phyloP scores from a whole-genome alignment of 345 rosid genomes.

The Salix suchowensis region DNA sequence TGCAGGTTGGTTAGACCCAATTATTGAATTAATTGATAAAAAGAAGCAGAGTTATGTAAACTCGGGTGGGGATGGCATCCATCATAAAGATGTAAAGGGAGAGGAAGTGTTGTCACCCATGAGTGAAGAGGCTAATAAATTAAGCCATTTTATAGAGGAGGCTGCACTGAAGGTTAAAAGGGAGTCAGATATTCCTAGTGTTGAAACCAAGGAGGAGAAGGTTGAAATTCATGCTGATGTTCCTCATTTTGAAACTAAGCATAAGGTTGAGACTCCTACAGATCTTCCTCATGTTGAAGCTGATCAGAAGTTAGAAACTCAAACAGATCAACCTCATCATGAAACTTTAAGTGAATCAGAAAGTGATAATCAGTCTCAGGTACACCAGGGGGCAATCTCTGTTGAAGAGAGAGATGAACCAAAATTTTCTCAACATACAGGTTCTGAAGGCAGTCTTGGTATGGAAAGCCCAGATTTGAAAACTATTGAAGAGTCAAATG shows the following conservation, averaged over 20 bases:
- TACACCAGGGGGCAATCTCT: slow-evolving; percentile 30
- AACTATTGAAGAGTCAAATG: slow-evolving; percentile 27
- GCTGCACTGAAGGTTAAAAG: slow-evolving; percentile 7
- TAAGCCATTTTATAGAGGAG: slow-evolving; percentile 20
- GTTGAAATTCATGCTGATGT: slow-evolving; percentile 11
- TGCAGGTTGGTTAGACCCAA: slow-evolving; percentile 54
- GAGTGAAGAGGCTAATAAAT: slow-evolving; percentile 31
- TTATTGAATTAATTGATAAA: slow-evolving; percentile 37
- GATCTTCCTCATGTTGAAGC: slow-evolving; percentile 16
- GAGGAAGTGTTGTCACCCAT: slow-evolving; percentile 34
- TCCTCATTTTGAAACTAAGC: slow-evolving; percentile 15
- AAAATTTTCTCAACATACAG: slow-evolving; percentile 21
- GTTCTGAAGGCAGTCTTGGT: slow-evolving; percentile 25
- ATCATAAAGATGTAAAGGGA: slow-evolving; percentile 21
- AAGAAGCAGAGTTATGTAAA: slow-evolving; percentile 25
- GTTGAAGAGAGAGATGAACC: slow-evolving; percentile 28
- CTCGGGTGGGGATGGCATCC: slow-evolving; percentile 20
- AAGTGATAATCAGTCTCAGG: slow-evolving; percentile 21
- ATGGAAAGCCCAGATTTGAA: slow-evolving; percentile 30
- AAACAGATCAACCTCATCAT: slow-evolving; percentile 21
- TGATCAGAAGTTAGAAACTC: slow-evolving; percentile 11
- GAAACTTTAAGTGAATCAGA: slow-evolving; percentile 27
- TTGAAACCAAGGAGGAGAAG: slow-evolving; percentile 23
- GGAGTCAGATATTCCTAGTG: slow-evolving; percentile 5
- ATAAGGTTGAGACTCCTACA: slow-evolving; percentile 14